Evolutionary conservation across 768 basidiomycete genomes (phyloP).

Genomic region (Lactifluus subvellereus): DNA sequence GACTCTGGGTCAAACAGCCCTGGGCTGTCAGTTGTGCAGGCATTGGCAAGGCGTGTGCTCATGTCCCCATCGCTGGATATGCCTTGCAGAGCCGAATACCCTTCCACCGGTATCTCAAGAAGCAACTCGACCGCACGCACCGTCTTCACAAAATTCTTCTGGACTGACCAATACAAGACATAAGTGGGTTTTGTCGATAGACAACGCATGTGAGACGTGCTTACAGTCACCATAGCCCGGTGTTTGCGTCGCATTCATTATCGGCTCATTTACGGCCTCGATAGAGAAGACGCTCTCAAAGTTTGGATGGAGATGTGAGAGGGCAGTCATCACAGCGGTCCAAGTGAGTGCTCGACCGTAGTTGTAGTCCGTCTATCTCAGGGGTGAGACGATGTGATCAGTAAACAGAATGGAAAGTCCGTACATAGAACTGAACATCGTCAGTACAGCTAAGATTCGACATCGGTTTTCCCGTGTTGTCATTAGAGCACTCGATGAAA

Average conservation of each 20-base stretch:
- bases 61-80: neutral
- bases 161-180: neutral
- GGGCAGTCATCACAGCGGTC: slow-evolving; percentile 71
- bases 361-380: slow-evolving; percentile 54
- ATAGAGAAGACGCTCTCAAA: slow-evolving; percentile 64
- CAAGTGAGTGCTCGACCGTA: slow-evolving; percentile 75
- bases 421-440: slow-evolving; percentile 69
- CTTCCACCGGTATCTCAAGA: slow-evolving; percentile 9
- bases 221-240: slow-evolving; percentile 66
- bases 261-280: slow-evolving; percentile 73
- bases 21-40: neutral
- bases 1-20: slow-evolving; percentile 2
- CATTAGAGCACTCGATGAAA: neutral
- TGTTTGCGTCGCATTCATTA: slow-evolving; percentile 62
- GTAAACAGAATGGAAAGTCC: slow-evolving; percentile 19
- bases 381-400: slow-evolving; percentile 2
- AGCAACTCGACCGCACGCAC: slow-evolving; percentile 17
- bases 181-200: neutral
- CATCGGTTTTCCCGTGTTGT: neutral
- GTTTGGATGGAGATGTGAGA: slow-evolving; percentile 61
- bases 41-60: neutral
- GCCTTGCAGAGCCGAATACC: neutral
- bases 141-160: neutral
- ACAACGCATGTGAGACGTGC: slow-evolving; percentile 23
- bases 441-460: slow-evolving; percentile 48